phyloP scores from a whole-genome alignment of 2,329 filamentous ascomycete genomes.

The Dryadomyces quercivorus region DNA sequence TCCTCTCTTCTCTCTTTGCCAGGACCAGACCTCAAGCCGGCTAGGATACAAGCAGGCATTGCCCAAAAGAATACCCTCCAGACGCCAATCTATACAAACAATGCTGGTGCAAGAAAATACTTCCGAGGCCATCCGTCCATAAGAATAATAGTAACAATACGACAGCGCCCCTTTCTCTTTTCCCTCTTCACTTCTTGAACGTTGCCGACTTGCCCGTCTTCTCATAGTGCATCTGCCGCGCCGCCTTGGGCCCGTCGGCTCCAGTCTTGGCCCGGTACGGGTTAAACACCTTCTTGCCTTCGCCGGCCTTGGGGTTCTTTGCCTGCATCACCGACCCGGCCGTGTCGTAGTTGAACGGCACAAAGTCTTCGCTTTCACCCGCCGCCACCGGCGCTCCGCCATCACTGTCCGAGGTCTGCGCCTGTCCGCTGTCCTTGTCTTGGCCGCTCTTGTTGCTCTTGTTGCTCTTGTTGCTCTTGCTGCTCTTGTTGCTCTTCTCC shows the following conservation, averaged over 20 bases:
- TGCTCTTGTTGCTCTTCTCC: background rate
- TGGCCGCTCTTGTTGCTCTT: slow-evolving; percentile 2
- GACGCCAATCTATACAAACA: too few relatives aligned
- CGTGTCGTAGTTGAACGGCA: slow-evolving; percentile 24
- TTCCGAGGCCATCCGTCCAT: background rate
- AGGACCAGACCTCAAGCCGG: too few relatives aligned
- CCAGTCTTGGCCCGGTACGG: slow-evolving; percentile 19
- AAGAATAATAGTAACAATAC: background rate
- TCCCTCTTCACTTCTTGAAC: slow-evolving; percentile 24
- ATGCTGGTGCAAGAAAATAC: too few relatives aligned
- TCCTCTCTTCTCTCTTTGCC: too few relatives aligned
- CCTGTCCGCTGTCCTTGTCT: background rate
- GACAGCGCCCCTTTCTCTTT: background rate
- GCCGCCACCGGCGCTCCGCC: slow-evolving; percentile 28
- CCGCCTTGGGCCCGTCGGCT: slow-evolving; percentile 19
- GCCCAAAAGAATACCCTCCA: too few relatives aligned
- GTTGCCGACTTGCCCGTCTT: slow-evolving; percentile 22
- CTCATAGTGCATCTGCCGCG: slow-evolving; percentile 19
- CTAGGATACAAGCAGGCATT: too few relatives aligned
- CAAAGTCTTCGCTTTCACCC: slow-evolving; percentile 19
- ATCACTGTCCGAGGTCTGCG: slow-evolving; percentile 20
- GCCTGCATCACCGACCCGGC: slow-evolving; percentile 21
- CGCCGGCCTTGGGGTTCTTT: slow-evolving; percentile 8
- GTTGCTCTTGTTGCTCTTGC: slow-evolving; percentile 4
- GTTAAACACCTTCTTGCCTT: slow-evolving; percentile 18